Conservation (phyloP, 2,329 filamentous ascomycete genomes). For the Claviceps paspali region DNA sequence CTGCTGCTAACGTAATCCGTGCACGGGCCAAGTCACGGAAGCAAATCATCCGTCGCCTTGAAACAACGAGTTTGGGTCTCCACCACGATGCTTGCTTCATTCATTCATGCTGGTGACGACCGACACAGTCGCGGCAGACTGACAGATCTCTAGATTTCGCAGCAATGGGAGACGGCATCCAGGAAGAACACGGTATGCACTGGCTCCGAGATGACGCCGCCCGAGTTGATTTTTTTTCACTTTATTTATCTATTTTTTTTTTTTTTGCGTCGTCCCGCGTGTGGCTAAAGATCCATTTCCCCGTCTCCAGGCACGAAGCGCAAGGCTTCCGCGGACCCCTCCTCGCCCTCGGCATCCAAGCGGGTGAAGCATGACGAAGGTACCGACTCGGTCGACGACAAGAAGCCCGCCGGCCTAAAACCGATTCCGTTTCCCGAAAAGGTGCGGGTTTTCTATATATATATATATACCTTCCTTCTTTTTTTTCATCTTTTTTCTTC, state of each 20-base stretch:
- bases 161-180: constrained; percentile 11
- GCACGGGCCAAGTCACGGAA: too few relatives aligned
- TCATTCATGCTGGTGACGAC: neutral
- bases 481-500: too few relatives aligned
- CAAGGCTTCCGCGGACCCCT: constrained; percentile 54
- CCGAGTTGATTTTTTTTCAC: too few relatives aligned
- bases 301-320: constrained; percentile 50
- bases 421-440: constrained; percentile 83
- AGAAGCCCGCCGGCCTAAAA: constrained; percentile 35
- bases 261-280: neutral
- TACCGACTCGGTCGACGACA: constrained; percentile 18
- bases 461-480: too few relatives aligned
- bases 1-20: too few relatives aligned
- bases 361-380: constrained; percentile 38
- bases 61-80: too few relatives aligned
- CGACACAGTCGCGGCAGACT: too few relatives aligned
- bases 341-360: constrained; percentile 47
- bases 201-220: neutral
- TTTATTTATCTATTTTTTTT: too few relatives aligned
- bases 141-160: too few relatives aligned
- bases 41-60: too few relatives aligned
- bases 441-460: constrained; percentile 31
- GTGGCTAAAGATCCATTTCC: neutral
- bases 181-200: constrained; percentile 19
- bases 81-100: neutral